phyloP scores from a whole-genome alignment of 768 basidiomycete genomes.

The Hydnomerulius pinastri region DNA sequence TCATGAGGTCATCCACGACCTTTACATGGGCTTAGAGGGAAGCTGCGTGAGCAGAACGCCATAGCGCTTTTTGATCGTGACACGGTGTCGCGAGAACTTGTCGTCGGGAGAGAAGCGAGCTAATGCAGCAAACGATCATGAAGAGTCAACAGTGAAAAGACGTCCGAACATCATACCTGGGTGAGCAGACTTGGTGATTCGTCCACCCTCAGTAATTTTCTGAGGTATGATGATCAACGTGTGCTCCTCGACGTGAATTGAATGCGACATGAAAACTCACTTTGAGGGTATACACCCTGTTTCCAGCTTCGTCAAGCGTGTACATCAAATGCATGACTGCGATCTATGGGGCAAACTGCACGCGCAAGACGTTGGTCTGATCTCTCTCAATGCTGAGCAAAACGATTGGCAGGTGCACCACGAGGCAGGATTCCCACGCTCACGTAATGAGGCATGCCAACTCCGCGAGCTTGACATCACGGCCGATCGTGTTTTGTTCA shows the following conservation, averaged over 20 bases:
- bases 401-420: too few species aligned
- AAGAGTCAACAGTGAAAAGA: neutral
- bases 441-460: neutral
- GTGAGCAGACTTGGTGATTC: constrained; percentile 93
- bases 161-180: constrained; percentile 63
- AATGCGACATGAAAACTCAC: constrained; percentile 47
- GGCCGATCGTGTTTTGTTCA: neutral
- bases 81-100: constrained; percentile 97
- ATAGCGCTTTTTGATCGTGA: constrained; percentile 94
- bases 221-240: constrained; percentile 31
- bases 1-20: neutral
- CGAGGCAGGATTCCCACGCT: constrained; percentile 7
- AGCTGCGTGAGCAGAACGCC: constrained; percentile 88
- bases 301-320: constrained; percentile 72
- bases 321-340: constrained; percentile 96
- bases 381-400: neutral
- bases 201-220: constrained; percentile 84
- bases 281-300: constrained; percentile 91
- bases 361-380: too few species aligned
- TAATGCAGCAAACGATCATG: constrained; percentile 31
- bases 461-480: neutral
- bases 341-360: too few species aligned
- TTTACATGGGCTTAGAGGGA: constrained; percentile 84
- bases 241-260: neutral
- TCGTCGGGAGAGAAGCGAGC: constrained; percentile 99